Base-by-base conservation (phyloP, 768 basidiomycete species). In the Leucosporidium scottii region DNA sequence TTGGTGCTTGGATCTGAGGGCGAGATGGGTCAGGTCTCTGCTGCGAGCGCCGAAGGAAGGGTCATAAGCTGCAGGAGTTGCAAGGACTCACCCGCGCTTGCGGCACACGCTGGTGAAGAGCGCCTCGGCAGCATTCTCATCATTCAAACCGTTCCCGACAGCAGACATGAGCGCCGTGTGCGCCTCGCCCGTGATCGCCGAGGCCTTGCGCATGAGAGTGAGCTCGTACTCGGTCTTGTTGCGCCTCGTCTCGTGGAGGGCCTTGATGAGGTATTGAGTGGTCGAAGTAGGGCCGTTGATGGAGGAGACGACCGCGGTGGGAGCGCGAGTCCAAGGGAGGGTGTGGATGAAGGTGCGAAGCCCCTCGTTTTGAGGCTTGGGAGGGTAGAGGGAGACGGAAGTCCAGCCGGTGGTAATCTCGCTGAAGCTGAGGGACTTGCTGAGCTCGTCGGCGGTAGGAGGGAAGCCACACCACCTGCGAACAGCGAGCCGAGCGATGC, bases 101-200 rank as follows among this genome's bases (percentile, higher is more conserved):
- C 91, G 81, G 79, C 93, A 96, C 1, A 87, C 87, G 3, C 93
- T 91, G 0, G 91, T 89, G 70, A 97, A 98, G 12, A 93, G 82
- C 0, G 93, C 94, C 76, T 94, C 93, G 0, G 92, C 94, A 77
- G 96, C 93, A 0, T 86, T 87, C 78, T 98, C 94, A 73, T 88
- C 90, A 79, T 90, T 85, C 21, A 97, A 90, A 55, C 91, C 96
- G 74, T 75, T 39, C 81, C 78, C 21, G 77, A 83, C 47, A 78
- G 79, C 70, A 78, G 77, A 39, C 94, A 97, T 98, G 59, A 97
- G 85, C 10, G 85, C 84, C 78, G 93, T 90, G 72, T 97, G 94
- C 7, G 94, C 94, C 4, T 86, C 82, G 0, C 89, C 91, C 73
- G 89, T 90, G 73, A 98, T 91, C 62, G 83, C 82, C 75, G 90